phyloP scores from a whole-genome alignment of 2,329 filamentous ascomycete genomes.

The Claviceps sorghi region DNA sequence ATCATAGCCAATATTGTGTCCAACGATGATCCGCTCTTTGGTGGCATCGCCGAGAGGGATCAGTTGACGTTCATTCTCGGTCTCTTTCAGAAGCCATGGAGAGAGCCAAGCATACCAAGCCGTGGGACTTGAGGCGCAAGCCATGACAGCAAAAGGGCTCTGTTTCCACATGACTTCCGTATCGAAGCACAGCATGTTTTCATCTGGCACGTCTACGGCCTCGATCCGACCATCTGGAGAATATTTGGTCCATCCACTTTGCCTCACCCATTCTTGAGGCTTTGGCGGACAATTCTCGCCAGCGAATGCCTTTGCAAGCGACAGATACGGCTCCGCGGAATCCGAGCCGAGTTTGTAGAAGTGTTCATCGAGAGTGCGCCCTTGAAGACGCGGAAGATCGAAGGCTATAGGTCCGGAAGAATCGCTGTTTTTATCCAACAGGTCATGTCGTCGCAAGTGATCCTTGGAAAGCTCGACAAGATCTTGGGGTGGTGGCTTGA shows the following conservation, averaged over 20 bases:
- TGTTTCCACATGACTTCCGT: slow-evolving; percentile 95
- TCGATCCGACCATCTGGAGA: slow-evolving; percentile 56
- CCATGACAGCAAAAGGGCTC: slow-evolving; percentile 88
- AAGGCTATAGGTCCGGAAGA: slow-evolving; percentile 64
- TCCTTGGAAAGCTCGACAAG: slow-evolving; percentile 69
- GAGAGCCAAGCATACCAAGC: slow-evolving; percentile 98
- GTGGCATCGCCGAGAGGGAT: slow-evolving; percentile 72
- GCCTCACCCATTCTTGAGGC: slow-evolving; percentile 57
- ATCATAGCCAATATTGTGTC: slow-evolving; percentile 94
- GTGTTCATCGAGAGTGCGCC: slow-evolving; percentile 77
- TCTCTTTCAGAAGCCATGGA: slow-evolving; percentile 81
- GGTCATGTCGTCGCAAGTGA: slow-evolving; percentile 71
- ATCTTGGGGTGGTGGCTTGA: slow-evolving; percentile 46
- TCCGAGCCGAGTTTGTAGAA: slow-evolving; percentile 81
- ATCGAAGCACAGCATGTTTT: slow-evolving; percentile 78
- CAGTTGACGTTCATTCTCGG: slow-evolving; percentile 60
- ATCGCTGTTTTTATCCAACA: slow-evolving; percentile 83
- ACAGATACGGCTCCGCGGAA: slow-evolving; percentile 71
- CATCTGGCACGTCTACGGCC: slow-evolving; percentile 60
- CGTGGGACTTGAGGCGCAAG: slow-evolving; percentile 75
- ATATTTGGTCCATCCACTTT: slow-evolving; percentile 94
- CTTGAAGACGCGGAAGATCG: slow-evolving; percentile 67
- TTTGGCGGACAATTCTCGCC: slow-evolving; percentile 41
- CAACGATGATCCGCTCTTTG: slow-evolving; percentile 64
- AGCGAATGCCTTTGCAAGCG: slow-evolving; percentile 60